Evolutionary conservation across 2,329 filamentous ascomycete genomes (phyloP).

Genomic region (Fusarium liriodendri): DNA sequence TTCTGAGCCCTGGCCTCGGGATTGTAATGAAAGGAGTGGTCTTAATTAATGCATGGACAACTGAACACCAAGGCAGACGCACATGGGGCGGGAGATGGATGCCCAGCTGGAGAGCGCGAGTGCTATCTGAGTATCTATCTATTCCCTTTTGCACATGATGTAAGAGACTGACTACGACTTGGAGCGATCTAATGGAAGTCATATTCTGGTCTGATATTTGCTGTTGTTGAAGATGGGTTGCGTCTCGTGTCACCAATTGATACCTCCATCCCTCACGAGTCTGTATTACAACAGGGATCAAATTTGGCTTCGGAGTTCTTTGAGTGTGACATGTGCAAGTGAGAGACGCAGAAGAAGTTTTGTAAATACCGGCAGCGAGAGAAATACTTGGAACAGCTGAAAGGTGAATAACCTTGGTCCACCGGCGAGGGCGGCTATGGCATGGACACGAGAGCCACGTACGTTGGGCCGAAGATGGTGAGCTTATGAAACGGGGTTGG

Average conservation of each 20-base stretch:
- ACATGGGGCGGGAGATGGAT: not conserved
- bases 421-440: not conserved
- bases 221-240: not conserved
- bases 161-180: not conserved
- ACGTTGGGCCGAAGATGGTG: constrained; percentile 17
- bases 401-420: not conserved
- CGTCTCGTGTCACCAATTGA: not conserved
- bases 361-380: not conserved
- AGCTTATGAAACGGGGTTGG: constrained; percentile 27
- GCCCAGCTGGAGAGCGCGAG: not conserved
- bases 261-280: not conserved
- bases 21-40: not conserved
- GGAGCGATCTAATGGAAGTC: not conserved
- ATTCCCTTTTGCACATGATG: not conserved
- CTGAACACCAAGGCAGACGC: not conserved
- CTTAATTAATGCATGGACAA: not conserved
- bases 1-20: not conserved
- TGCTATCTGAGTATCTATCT: not conserved
- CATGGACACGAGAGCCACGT: constrained; percentile 27
- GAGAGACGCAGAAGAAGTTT: not conserved
- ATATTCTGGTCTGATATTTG: not conserved
- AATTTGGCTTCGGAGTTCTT: not conserved
- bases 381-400: not conserved
- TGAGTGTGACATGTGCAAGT: not conserved
- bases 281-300: not conserved